Conservation (phyloP, 306 rosid species). For the Adenanthera pavonina region DNA sequence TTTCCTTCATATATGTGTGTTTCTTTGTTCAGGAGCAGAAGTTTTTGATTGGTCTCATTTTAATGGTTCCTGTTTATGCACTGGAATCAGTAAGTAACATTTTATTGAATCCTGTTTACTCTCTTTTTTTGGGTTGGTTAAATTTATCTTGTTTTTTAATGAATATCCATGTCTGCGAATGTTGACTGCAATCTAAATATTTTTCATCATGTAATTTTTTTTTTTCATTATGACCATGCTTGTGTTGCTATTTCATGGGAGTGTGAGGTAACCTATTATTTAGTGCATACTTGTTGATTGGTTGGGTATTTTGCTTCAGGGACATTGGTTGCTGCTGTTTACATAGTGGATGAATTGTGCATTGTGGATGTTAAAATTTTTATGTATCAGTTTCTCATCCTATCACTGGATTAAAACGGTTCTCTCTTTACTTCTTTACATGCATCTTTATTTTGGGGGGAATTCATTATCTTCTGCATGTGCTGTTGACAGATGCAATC, state of each 20-base stretch:
- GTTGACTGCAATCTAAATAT: background rate
- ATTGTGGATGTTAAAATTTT: background rate
- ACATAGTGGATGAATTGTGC: background rate
- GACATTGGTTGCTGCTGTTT: background rate
- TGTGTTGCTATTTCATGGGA: background rate
- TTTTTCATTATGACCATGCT: background rate
- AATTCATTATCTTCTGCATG: background rate
- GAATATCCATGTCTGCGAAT: background rate
- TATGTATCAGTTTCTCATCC: background rate
- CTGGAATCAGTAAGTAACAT: constrained; percentile 83
- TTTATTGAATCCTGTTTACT: background rate
- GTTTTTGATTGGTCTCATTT: constrained; percentile 92
- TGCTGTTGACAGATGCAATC: background rate
- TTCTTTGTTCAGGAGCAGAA: constrained; percentile 87
- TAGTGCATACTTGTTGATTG: background rate
- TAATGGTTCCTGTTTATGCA: constrained; percentile 99
- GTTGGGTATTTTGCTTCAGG: background rate
- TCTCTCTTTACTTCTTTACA: background rate
- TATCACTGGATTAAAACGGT: background rate
- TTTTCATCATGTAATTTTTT: background rate
- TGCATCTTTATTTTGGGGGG: background rate
- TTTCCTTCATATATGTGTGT: constrained; percentile 13
- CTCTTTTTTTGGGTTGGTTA: background rate
- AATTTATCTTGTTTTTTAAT: background rate
- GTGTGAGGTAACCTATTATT: background rate